Percentiles rank a stretch among this genome's conserved stretches.
These are phyloP conservation scores for Hypoxylon fuscum DNA, from an alignment of 495 filamentous ascomycete species.

Conservation along the genomic window DNA sequence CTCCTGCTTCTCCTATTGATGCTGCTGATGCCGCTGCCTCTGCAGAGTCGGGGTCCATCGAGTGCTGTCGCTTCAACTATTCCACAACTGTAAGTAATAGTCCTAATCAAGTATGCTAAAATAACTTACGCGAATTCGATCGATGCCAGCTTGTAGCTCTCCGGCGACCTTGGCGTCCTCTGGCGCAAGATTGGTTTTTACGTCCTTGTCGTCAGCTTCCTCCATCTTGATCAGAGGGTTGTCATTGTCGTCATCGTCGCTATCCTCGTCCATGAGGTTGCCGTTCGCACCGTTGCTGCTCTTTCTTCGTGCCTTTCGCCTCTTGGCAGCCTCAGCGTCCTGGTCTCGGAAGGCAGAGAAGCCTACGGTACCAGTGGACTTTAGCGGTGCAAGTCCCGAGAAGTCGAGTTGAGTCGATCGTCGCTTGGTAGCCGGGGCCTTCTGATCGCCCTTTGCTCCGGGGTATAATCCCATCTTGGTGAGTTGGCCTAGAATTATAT, in stretches of 20 bases:
- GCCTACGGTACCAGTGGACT: conserved; percentile 82
- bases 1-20: too few species aligned
- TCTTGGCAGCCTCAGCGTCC: conserved; percentile 56
- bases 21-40: conserved; percentile 45
- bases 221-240: conserved; percentile 67
- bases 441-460: conserved; percentile 65
- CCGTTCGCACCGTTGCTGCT: conserved; percentile 57
- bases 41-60: conserved; percentile 74
- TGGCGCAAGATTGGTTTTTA: conserved; percentile 63
- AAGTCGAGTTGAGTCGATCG: conserved; percentile 84
- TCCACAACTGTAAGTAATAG: conserved; percentile 35
- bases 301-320: conserved; percentile 66
- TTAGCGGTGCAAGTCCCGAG: conserved; percentile 82
- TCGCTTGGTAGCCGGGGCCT: conserved; percentile 69
- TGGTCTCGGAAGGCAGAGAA: conserved; percentile 88
- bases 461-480: conserved; percentile 91
- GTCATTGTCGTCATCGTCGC: conserved; percentile 80
- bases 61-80: conserved; percentile 95
- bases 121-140: conserved; percentile 84
- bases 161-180: conserved; percentile 87
- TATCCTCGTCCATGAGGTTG: conserved; percentile 60
- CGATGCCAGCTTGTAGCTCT: conserved; percentile 88
- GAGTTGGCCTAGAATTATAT: conserved; percentile 73
- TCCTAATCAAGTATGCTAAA: not conserved
- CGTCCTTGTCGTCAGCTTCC: conserved; percentile 77